Evolutionary conservation across 2,329 filamentous ascomycete species (phyloP), one percentile per base, ranked within the genome.

Genomic region (Colletotrichum tofieldiae): DNA sequence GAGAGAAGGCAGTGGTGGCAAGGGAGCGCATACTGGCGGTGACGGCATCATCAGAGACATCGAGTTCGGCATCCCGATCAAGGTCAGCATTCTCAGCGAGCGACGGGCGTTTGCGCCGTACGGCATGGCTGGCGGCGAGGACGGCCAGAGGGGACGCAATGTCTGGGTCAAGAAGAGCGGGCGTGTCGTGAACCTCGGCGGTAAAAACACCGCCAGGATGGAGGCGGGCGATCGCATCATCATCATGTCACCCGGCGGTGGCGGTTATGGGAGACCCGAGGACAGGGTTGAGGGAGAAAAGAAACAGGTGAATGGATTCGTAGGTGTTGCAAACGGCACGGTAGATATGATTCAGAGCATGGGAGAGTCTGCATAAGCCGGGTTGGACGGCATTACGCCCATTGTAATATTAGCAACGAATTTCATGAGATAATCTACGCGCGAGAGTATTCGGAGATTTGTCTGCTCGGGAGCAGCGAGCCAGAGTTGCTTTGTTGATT

Each of bases 1-100:
- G 14, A 82, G 93, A 1, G 75, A 83, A 1, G 91, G 89, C 0
- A 92, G 89, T 47, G 91, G 90, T 0, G 93, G 94, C 0, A 77
- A 80, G 2, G 92, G 92, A 1, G 85, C 88, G 77, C 89, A 91
- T 75, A 79, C 80, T 0, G 92, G 92, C 14, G 93, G 93, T 1
- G 88, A 93, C 75, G 92, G 93, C 5, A 88, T 93, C 0, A 83
- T 93, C 1, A 83, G 93, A 3, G 92, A 94, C 74, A 93, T 94
- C 74, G 92, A 94, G 79, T 93, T 93, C 77, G 84, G 92, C 1
- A 89, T 92, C 56, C 90, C 91, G 0, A 87, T 94, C 1, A 90
- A 92, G 77, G 91, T 92, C 37, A 90, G 88, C 14, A 94, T 95
- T 56, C 81, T 95, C 18, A 92, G 88, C 26, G 93, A 95, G 81